These are phyloP conservation scores for Leptodontidium sp. DNA, from an alignment of 2,329 filamentous ascomycete species.

Conservation along the genomic window DNA sequence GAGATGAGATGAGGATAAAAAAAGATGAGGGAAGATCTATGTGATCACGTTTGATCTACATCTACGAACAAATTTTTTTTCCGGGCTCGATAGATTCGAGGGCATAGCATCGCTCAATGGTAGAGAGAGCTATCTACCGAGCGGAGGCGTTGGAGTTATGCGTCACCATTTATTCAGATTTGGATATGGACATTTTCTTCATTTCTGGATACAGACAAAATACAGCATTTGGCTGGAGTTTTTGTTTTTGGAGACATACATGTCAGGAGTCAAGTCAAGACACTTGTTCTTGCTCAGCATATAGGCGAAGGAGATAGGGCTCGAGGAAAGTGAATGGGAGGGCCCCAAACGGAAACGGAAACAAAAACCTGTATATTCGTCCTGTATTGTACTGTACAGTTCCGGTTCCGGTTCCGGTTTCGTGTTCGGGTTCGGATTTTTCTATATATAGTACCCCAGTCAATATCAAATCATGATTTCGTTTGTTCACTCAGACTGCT, in stretches of 20 bases:
- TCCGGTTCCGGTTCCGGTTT: no score
- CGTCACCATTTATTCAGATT: neutral
- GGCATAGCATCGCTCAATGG: neutral
- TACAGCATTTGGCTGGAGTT: constrained; percentile 11
- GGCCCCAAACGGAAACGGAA: no score
- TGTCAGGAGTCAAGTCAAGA: neutral
- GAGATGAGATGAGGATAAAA: neutral
- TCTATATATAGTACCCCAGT: neutral
- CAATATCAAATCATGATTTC: neutral
- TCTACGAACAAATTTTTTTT: neutral
- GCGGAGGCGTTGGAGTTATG: constrained; percentile 5
- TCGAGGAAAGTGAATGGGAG: neutral
- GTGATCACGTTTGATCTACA: neutral
- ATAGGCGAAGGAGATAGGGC: neutral
- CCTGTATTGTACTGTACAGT: no score
- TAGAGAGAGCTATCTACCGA: neutral
- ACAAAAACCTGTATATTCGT: no score
- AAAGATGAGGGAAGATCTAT: neutral
- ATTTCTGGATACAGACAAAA: neutral
- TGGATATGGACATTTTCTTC: neutral
- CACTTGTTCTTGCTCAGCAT: no score
- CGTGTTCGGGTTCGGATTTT: neutral
- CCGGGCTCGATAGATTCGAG: constrained; percentile 13
- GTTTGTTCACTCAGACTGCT: neutral
- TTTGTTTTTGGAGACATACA: neutral